Evolutionary conservation across 1,284 basidiomycete genomes (phyloP), one percentile per base, ranked within the genome.

Genomic region (Phaffia rhodozyma): DNA sequence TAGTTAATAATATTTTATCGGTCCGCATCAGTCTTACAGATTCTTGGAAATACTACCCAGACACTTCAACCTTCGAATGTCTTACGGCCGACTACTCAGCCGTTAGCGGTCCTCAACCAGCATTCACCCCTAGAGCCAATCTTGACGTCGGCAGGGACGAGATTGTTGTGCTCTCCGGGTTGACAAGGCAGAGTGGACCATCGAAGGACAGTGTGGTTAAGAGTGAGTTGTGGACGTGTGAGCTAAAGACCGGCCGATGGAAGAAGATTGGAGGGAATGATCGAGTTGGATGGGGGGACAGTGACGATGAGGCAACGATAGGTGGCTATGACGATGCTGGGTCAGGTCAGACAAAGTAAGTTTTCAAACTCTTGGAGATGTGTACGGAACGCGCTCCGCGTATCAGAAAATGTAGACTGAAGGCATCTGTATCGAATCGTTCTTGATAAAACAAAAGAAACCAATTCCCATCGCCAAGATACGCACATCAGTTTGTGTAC

Each of bases 51-150:
- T 56, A 50, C 38, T 34, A 38, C 5, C 47, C 55, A 23, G 58
- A 65, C 38, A 50, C 58, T 3, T 30, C 60, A 34, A 25, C 11
- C 3, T 55, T 60, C 29, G 29, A n/a, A 13, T 55, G 51, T 49
- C 52, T 60, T 21, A 38, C 47, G 13, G 30, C 53, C 9, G 58
- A 65, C 58, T 65, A 60, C 53, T 38, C 47, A n/a, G 20, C 38
- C 27, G 47, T 29, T 27, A 29, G 49, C 11, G 63, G 58, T 38
- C 63, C 63, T 2, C 32, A 49, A 6, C 63, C 63, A 5, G 63
- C 52, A 5, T 65, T 65, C 48, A 65, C 63, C 32, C 58, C 55
- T 30, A 58, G 63, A 27, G 63, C 58, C 5, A 38, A 55, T n/a
- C 34, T 55, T 25, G 63, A 65, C 50, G 25, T 27, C 29, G n/a